Evolutionary conservation across 2,329 filamentous ascomycete genomes (phyloP), one percentile per base, ranked within the genome.

Genomic region (Trichoderma hamatum): DNA sequence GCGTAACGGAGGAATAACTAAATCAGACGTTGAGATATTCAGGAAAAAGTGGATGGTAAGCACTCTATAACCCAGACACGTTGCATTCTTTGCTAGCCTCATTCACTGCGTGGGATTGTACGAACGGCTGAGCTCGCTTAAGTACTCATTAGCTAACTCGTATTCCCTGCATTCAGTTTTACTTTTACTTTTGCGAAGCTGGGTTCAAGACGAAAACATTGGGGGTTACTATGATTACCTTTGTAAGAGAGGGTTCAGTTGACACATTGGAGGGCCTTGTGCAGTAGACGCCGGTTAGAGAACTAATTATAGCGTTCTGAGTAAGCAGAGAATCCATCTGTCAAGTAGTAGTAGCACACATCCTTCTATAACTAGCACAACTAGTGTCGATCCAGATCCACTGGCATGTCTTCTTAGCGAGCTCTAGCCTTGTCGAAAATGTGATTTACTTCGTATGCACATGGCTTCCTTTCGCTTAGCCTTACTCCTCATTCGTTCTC

Each of bases 21-120:
- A 49, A 34, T 24, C 36, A n/a, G 60, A 32, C 14, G 28, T 63
- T 6, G 60, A 63, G 19, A 32, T 32, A 19, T 49, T 63, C 5
- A 63, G 46, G 60, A 49, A 26, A 28, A 63, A 63, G n/a, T 63
- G 46, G 39, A 52, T 63, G 60, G 60, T 63, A 39, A 46, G 60
- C 34, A 14, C n/a, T 32, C 4, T n/a, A 32, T 30, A 19, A 16
- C 13, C 26, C 26, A 16, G 26, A 16, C 9, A 32, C 16, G 10
- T 56, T 30, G 30, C 28, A n/a, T 32, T 32, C 30, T n/a, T 19
- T 32, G 11, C 21, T 2, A 14, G 21, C 21, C 21, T 26, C 21
- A 24, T 30, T 5, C 30, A 30, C 30, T 7, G n/a, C n/a, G n/a
- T n/a, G n/a, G n/a, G n/a, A n/a, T n/a, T n/a, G 30, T 30, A 30